Conservation (phyloP, 164 flowering plant species). For the Vitis riparia region DNA sequence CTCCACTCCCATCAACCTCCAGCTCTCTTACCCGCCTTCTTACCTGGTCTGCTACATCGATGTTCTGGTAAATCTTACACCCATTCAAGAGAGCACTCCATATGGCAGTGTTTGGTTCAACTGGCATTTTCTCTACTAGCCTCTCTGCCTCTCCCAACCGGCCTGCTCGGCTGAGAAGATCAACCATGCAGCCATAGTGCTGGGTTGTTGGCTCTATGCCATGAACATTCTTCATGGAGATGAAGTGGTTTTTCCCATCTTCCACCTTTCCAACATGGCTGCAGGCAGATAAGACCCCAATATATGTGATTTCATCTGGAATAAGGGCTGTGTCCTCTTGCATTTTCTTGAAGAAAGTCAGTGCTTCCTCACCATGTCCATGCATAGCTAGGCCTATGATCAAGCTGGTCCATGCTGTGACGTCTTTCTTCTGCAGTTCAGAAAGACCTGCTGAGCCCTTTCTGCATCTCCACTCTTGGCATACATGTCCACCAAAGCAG, state of each 20-base stretch:
- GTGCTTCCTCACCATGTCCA: conserved; percentile 25
- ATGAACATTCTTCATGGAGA: conserved; percentile 22
- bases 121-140: conserved; percentile 15
- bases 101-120: conserved; percentile 8
- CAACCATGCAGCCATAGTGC: conserved; percentile 38
- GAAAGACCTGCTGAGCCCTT: conserved; percentile 23
- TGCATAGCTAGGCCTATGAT: conserved; percentile 31
- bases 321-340: conserved; percentile 10
- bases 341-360: conserved; percentile 22
- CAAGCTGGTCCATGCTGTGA: conserved; percentile 38
- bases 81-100: conserved; percentile 27
- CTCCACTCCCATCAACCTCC: conserved; percentile 15
- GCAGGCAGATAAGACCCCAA: conserved; percentile 33
- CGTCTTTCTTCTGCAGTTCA: conserved; percentile 25
- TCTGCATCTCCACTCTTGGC: conserved; percentile 26
- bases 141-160: conserved; percentile 27
- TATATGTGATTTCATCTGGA: conserved; percentile 33
- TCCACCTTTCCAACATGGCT: conserved; percentile 31
- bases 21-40: conserved; percentile 8
- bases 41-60: conserved; percentile 9
- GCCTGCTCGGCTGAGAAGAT: conserved; percentile 31
- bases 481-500: conserved; percentile 36
- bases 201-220: conserved; percentile 24
- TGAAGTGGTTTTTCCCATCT: conserved; percentile 17
- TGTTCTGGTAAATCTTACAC: conserved; percentile 19